phyloP scores from a whole-genome alignment of 2,329 filamentous ascomycete genomes.

The Pestalotiopsis fici region DNA sequence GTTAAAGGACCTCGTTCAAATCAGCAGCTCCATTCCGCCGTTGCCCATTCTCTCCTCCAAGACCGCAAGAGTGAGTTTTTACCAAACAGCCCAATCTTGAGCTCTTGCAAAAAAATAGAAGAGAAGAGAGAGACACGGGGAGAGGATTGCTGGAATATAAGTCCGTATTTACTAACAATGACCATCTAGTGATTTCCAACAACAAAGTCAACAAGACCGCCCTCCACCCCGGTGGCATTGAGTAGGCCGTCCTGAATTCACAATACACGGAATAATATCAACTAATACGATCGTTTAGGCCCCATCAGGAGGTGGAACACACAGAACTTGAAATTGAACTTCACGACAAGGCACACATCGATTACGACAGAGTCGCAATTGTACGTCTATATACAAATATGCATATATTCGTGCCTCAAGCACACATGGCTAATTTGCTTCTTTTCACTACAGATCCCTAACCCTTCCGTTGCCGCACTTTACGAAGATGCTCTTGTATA shows the following conservation, averaged over 20 bases:
- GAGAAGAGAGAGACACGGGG: background rate
- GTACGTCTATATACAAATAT: slow-evolving; percentile 53
- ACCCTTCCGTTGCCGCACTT: slow-evolving; percentile 90
- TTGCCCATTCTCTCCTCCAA: slow-evolving; percentile 28
- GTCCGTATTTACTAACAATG: slow-evolving; percentile 17
- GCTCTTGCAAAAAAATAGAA: background rate
- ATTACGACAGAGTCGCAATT: slow-evolving; percentile 98
- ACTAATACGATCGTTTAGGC: too few species aligned
- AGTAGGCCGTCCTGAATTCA: slow-evolving; percentile 77
- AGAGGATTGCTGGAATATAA: background rate
- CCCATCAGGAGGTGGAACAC: slow-evolving; percentile 72
- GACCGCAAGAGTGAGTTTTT: slow-evolving; percentile 25
- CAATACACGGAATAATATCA: too few species aligned
- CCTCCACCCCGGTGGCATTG: slow-evolving; percentile 86
- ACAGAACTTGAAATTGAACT: slow-evolving; percentile 97
- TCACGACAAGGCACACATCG: slow-evolving; percentile 96
- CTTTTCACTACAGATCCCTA: slow-evolving; percentile 61
- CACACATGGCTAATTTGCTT: slow-evolving; percentile 19
- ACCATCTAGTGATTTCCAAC: slow-evolving; percentile 49
- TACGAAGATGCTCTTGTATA: slow-evolving; percentile 99
- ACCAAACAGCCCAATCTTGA: background rate
- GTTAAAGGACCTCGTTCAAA: slow-evolving; percentile 45
- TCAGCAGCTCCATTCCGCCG: slow-evolving; percentile 37
- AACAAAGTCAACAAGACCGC: slow-evolving; percentile 83
- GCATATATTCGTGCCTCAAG: slow-evolving; percentile 5